Evolutionary conservation across 306 rosid species (phyloP), one percentile per base, ranked within the genome.

Genomic region (Quercus agrifolia): DNA sequence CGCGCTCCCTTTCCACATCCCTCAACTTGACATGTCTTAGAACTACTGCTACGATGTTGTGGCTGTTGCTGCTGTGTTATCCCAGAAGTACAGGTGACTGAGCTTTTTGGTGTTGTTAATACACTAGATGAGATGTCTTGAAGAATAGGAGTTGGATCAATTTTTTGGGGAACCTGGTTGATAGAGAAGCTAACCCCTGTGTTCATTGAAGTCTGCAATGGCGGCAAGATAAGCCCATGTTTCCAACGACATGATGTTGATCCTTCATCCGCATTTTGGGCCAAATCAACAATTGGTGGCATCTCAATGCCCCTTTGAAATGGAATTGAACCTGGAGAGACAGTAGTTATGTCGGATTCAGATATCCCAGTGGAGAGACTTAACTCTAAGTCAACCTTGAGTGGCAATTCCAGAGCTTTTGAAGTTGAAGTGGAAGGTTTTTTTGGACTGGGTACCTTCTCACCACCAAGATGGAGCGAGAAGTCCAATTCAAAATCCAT

Each of bases 1-100:
- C 98, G 84, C 56, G 98, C 98, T 77, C 97, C 97, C 90, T 94
- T 94, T 68, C 91, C 96, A 79, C 98, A 94, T 79, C 98, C 98
- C 81, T 88, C 96, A 70, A 92, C 82, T 81, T 94, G 96, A 77
- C 98, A 94, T 62, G 73, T 87, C 83, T 94, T 94, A 57, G 96
- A 90, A 88, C 76, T 90, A 82, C 74, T 54, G 27, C 80, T 75
- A 63, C 94, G 92, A 78, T 78, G 90, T 13, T 75, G 89, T 25
- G 55, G 58, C 44, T 84, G 91, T 35, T 83, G 92, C 64, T 70
- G 91, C 55, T 89, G 92, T 77, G 92, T 83, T 83, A 89, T 56
- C 85, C 80, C 91, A 13, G 97, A 94, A 88, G 87, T 78, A 81
- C 92, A 90, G 82, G 96, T 88, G 85, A 81, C 89, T 75, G 98